A percentile compares a stretch with the other conserved stretches of the same genome.
Evolutionary conservation across 202 grass and related monocot genomes (phyloP).

Genomic region (Panicum hallii): DNA sequence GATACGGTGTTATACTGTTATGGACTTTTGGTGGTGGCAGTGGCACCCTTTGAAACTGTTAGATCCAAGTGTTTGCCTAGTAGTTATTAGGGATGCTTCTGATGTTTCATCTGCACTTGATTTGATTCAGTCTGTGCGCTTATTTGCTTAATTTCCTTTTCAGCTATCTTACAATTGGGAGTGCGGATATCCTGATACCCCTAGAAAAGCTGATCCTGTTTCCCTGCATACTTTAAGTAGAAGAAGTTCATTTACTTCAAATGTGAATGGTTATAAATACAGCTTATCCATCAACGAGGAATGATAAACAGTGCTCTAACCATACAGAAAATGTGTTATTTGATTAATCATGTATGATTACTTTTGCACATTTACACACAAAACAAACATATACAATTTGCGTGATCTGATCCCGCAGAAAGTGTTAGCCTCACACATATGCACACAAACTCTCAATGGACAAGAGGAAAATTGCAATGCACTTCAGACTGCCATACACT

Average conservation of each 20-base stretch:
- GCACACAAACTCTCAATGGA: constrained; percentile 35
- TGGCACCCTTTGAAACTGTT: not conserved
- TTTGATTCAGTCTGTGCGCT: not conserved
- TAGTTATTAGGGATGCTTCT: not conserved
- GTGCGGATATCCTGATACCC: not conserved
- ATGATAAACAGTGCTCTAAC: not conserved
- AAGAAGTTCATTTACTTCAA: not conserved
- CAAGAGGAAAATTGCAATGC: constrained; percentile 34
- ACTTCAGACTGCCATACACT: constrained; percentile 33
- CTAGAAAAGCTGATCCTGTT: not conserved
- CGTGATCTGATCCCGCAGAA: constrained; percentile 17
- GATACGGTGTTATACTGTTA: not conserved
- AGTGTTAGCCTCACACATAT: constrained; percentile 24
- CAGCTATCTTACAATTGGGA: not conserved
- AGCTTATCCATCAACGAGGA: not conserved
- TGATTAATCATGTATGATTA: constrained; percentile 29
- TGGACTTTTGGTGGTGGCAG: not conserved
- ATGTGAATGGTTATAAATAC: constrained; percentile 6
- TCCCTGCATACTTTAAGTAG: not conserved
- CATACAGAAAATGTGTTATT: constrained; percentile 22
- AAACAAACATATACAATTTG: constrained; percentile 45
- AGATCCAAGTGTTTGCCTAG: not conserved
- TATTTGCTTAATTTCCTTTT: not conserved
- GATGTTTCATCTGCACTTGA: not conserved
- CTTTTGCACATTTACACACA: constrained; percentile 48